phyloP scores from a whole-genome alignment of 2,329 filamentous ascomycete genomes.

The Xylariales sp. region DNA sequence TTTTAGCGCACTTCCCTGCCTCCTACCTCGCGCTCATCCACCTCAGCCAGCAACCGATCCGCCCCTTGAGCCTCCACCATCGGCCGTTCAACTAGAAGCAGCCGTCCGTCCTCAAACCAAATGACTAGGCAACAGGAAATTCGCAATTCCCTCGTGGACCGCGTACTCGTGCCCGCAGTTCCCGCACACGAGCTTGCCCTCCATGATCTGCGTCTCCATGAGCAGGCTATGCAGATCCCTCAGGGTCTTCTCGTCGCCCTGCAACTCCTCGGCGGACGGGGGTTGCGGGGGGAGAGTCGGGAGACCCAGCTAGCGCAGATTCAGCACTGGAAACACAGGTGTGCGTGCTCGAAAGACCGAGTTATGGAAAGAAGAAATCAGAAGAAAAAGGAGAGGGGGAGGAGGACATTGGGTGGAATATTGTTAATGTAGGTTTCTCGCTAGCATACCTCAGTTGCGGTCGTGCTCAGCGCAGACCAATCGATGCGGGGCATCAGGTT shows the following conservation, averaged over 20 bases:
- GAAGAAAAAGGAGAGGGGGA: not conserved
- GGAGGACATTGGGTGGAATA: no score
- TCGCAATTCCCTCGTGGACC: slow-evolving; percentile 93
- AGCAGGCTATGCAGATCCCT: slow-evolving; percentile 76
- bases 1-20: no score
- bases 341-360: no score
- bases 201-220: slow-evolving; percentile 82
- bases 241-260: slow-evolving; percentile 63
- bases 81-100: not conserved
- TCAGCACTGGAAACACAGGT: no score
- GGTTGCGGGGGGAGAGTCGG: slow-evolving; percentile 63
- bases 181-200: slow-evolving; percentile 85
- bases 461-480: slow-evolving; percentile 74
- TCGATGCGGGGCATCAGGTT: slow-evolving; percentile 86
- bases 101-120: slow-evolving; percentile 52
- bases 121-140: slow-evolving; percentile 91
- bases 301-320: slow-evolving; percentile 78
- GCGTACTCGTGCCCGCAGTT: slow-evolving; percentile 92
- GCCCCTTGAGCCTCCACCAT: no score
- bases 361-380: slow-evolving; percentile 1
- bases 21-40: no score
- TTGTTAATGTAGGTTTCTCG: no score
- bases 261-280: slow-evolving; percentile 57
- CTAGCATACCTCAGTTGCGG: slow-evolving; percentile 70
- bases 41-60: no score